Base-by-base conservation (phyloP, 768 basidiomycete genomes). In the Sarcodon sp. region DNA sequence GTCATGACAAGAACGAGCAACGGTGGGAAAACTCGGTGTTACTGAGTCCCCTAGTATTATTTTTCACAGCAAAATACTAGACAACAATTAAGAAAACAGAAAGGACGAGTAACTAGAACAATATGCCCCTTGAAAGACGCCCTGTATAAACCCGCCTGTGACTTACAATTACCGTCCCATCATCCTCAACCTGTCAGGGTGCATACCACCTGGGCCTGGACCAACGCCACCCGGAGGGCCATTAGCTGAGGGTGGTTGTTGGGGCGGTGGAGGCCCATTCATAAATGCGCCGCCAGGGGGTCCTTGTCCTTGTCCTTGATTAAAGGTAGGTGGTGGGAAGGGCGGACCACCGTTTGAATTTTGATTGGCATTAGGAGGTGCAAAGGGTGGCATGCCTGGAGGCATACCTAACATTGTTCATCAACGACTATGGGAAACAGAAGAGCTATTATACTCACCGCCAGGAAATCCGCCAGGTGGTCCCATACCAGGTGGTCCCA, bases 151-250 rank as follows among this genome's bases (percentile, higher is more conserved):
- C 31, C 36, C 18, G 9, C n/a, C n/a, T 47, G 44, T 38, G 6
- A 33, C 18, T 13, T 6, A 31, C 50, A 27, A 33, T 56, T 46
- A 45, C 60, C 58, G 46, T 27, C 63, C 72, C 80, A 90, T 78
- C 87, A 90, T 88, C 50, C 85, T 72, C 62, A 86, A 56, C 50
- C 87, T 75, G 64, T 90, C 87, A 8, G 87, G 87, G 61, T 90
- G 87, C 54, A 90, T 88, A n/a, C 72, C 73, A n/a, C 71, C 77
- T 38, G 82, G 79, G 15, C 73, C 73, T 15, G 51, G 21, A 1
- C 54, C 16, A 13, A 61, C 61, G 32, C 66, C 62, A 43, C 21
- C 21, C 21, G 21, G 21, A 27, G 21, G 21, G 4, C 21, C 21
- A 27, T 27, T 27, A 27, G 21, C 21, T 27, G 21, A 27, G 21